phyloP scores from a whole-genome alignment of 2,329 filamentous ascomycete genomes.

The Fusarium haematococcum region DNA sequence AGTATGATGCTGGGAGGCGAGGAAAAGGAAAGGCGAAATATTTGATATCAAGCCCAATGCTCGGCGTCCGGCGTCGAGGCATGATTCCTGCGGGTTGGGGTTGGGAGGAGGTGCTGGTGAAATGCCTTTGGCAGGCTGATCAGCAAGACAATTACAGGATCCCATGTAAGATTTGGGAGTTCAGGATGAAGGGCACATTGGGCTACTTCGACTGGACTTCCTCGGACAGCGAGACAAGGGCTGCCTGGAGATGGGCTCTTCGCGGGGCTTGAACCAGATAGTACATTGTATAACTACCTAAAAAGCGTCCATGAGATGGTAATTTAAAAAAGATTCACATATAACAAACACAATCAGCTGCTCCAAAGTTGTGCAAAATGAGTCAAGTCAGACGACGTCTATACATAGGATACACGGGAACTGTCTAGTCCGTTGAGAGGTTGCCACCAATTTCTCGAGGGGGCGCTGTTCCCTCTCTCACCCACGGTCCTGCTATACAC shows the following conservation, averaged over 20 bases:
- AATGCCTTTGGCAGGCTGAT: constrained; percentile 31
- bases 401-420: constrained; percentile 53
- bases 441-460: constrained; percentile 35
- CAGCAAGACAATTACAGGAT: constrained; percentile 21
- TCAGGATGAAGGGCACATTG: constrained; percentile 15
- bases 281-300: constrained; percentile 36
- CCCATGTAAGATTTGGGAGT: constrained; percentile 24
- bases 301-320: constrained; percentile 41
- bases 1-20: constrained; percentile 38
- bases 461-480: constrained; percentile 41
- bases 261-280: constrained; percentile 19
- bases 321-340: constrained; percentile 31
- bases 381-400: constrained; percentile 48
- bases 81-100: constrained; percentile 32
- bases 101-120: constrained; percentile 16
- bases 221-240: constrained; percentile 23
- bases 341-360: constrained; percentile 16
- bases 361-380: constrained; percentile 39
- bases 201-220: constrained; percentile 15
- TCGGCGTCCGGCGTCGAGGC: constrained; percentile 47
- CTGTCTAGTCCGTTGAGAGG: constrained; percentile 45
- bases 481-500: constrained; percentile 34
- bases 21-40: constrained; percentile 39
- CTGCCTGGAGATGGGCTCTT: constrained; percentile 21
- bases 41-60: constrained; percentile 39